Conservation (phyloP, 2,329 filamentous ascomycete species). For the Xylariaceae sp. region DNA sequence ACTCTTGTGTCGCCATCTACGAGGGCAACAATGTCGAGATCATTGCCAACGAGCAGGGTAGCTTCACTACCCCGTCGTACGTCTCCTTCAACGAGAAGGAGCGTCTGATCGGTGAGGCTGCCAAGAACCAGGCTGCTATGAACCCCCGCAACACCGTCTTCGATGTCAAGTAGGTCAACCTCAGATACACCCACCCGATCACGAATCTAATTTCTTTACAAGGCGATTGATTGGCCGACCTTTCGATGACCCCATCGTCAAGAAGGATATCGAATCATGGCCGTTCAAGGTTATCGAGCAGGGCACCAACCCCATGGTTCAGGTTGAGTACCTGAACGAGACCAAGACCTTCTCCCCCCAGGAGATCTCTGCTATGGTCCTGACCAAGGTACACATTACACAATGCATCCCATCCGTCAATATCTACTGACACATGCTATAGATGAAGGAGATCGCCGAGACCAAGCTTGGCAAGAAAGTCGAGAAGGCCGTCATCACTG, state of each 20-base stretch:
- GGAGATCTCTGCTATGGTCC: conserved; percentile 98
- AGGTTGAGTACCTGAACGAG: conserved; percentile 94
- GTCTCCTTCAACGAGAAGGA: conserved; percentile 99
- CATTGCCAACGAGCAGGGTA: conserved; percentile 99
- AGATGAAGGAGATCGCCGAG: conserved; percentile 99
- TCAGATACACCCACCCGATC: neutral
- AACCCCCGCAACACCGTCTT: conserved; percentile 98
- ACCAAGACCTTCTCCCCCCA: conserved; percentile 95
- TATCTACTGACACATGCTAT: conserved; percentile 20
- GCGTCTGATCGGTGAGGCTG: conserved; percentile 97
- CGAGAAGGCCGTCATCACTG: conserved; percentile 97
- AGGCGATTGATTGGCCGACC: conserved; percentile 97
- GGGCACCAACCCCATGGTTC: conserved; percentile 80
- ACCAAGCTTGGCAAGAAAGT: conserved; percentile 98
- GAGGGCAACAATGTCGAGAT: conserved; percentile 99
- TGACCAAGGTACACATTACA: conserved; percentile 72
- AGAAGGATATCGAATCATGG: conserved; percentile 99
- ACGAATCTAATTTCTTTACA: conserved; percentile 6
- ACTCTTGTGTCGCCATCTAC: conserved; percentile 99
- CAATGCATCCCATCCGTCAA: neutral
- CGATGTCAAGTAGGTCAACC: conserved; percentile 82
- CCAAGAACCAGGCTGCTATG: conserved; percentile 99
- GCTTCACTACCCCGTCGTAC: conserved; percentile 97
- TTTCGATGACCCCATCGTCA: conserved; percentile 92
- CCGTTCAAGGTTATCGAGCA: conserved; percentile 97